Conservation (phyloP, 805 yeast genomes). For the Lachancea thermotolerans region DNA sequence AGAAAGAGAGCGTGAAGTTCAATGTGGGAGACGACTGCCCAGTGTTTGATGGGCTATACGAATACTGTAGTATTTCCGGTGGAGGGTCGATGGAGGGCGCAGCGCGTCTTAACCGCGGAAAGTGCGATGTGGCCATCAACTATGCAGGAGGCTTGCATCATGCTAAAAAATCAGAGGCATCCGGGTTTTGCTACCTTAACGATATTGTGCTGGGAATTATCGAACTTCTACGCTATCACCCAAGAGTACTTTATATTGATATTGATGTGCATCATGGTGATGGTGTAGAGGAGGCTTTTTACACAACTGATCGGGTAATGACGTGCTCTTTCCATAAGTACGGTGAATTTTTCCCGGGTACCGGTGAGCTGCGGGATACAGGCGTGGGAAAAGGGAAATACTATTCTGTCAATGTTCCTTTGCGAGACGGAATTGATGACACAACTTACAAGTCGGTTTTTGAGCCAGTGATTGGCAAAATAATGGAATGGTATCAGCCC, state of each 20-base stretch:
- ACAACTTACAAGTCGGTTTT: constrained; percentile 68
- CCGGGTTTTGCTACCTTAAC: constrained; percentile 92
- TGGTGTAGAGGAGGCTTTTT: constrained; percentile 96
- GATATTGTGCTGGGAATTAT: constrained; percentile 88
- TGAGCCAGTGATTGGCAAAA: constrained; percentile 77
- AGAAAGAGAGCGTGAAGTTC: constrained; percentile 48
- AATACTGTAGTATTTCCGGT: constrained; percentile 79
- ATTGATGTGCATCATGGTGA: constrained; percentile 97
- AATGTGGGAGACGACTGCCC: constrained; percentile 95
- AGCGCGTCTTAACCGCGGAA: constrained; percentile 73
- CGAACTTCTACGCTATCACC: constrained; percentile 79
- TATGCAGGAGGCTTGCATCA: constrained; percentile 97
- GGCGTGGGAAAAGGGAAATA: constrained; percentile 84
- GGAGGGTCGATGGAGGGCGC: constrained; percentile 96
- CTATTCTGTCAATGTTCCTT: constrained; percentile 78
- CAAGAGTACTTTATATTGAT: constrained; percentile 88
- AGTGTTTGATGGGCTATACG: constrained; percentile 90
- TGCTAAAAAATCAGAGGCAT: constrained; percentile 90
- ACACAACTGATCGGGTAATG: constrained; percentile 92
- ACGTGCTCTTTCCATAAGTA: constrained; percentile 93
- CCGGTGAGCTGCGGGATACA: constrained; percentile 77
- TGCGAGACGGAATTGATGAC: constrained; percentile 92
- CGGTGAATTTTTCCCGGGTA: constrained; percentile 91
- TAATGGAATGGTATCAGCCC: constrained; percentile 86
- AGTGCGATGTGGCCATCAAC: constrained; percentile 89